Evolutionary conservation across 257 asterid species (phyloP).

Genomic region (Jasminum sambac): DNA sequence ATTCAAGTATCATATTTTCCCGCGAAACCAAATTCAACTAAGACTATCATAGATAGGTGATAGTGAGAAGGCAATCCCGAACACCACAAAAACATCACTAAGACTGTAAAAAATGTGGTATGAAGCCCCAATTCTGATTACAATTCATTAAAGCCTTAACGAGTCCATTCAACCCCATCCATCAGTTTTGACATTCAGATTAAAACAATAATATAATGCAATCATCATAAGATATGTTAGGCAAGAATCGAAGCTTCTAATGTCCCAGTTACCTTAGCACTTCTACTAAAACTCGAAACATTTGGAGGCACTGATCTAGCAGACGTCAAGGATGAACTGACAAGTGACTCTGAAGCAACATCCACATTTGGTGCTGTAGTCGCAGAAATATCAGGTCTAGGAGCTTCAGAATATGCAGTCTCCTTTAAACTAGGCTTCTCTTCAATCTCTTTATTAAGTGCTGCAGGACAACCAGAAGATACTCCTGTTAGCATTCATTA

Average conservation of each 20-base stretch:
- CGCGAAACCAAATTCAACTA: background rate
- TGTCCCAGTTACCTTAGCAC: constrained; percentile 46
- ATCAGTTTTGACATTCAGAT: constrained; percentile 11
- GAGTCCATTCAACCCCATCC: background rate
- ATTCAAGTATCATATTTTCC: constrained; percentile 1
- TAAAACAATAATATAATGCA: background rate
- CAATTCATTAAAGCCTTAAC: background rate
- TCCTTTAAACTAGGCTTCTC: constrained; percentile 35
- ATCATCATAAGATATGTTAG: background rate
- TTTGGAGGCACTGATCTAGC: constrained; percentile 38
- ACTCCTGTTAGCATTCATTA: constrained; percentile 27
- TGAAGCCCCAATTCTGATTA: background rate
- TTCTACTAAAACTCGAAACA: constrained; percentile 37
- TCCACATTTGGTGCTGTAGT: constrained; percentile 28
- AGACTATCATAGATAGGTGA: background rate
- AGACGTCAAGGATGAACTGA: constrained; percentile 51
- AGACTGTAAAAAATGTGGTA: background rate
- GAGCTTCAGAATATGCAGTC: constrained; percentile 28
- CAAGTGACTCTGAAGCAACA: constrained; percentile 41
- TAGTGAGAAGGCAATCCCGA: constrained; percentile 2
- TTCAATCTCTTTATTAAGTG: constrained; percentile 35
- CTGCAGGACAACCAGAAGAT: constrained; percentile 31
- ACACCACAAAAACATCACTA: constrained; percentile 8
- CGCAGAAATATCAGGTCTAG: constrained; percentile 33
- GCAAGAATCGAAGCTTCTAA: constrained; percentile 13